Percentiles rank a stretch among this genome's conserved stretches.
Evolutionary conservation across 2,329 filamentous ascomycete genomes (phyloP).

Genomic region (Talaromyces islandicus): DNA sequence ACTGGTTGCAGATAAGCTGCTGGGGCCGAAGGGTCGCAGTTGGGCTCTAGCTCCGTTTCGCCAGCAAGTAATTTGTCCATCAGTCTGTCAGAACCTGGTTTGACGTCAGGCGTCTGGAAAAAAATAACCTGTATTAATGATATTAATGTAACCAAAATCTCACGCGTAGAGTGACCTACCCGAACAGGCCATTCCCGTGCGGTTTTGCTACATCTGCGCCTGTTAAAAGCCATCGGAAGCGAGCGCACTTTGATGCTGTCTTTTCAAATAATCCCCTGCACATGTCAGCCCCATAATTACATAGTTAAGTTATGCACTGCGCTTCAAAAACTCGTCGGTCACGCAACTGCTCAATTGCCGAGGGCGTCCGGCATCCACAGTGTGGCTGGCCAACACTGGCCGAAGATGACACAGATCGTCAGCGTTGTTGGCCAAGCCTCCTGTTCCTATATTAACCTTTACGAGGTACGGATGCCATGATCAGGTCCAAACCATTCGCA

Average conservation of each 20-base stretch:
- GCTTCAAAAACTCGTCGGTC: not conserved
- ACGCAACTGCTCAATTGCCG: not conserved
- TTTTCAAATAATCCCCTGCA: not conserved
- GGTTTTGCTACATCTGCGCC: not conserved
- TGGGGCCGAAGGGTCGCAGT: not conserved
- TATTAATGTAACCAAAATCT: too few species aligned
- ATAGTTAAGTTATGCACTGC: not conserved
- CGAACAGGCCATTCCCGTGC: not conserved
- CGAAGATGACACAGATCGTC: not conserved
- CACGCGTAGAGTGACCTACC: too few species aligned
- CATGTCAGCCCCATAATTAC: too few species aligned
- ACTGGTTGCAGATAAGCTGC: not conserved
- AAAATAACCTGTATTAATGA: not conserved
- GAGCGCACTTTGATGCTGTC: not conserved
- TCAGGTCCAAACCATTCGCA: not conserved
- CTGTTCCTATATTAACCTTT: not conserved
- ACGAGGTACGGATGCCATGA: not conserved
- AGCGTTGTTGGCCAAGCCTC: not conserved
- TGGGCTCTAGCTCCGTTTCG: not conserved
- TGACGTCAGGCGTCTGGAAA: not conserved
- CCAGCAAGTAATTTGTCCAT: not conserved
- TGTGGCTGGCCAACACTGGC: not conserved
- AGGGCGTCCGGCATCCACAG: not conserved
- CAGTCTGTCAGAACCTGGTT: not conserved
- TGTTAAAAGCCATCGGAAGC: not conserved